Evolutionary conservation across 805 yeast species (phyloP), one percentile per base, ranked within the genome.

Genomic region (Schwanniomyces sp.): DNA sequence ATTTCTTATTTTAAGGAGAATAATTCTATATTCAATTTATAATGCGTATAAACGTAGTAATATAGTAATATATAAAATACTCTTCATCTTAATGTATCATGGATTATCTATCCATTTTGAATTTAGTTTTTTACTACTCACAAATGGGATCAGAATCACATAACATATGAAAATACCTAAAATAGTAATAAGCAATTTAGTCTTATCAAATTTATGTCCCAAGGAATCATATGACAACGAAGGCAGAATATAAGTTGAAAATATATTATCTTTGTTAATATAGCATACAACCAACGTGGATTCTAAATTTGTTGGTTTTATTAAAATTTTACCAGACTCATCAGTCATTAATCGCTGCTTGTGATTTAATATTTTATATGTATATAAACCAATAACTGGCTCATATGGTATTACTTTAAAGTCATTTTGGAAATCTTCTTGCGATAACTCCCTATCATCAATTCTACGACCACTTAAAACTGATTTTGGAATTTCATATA

Each of bases 221-320:
- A 92, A 74, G 43, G 81, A 73, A 67, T 92, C 99, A 66, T 88
- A 91, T 34, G 89, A 88, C 38, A 80, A 80, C 0, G 97, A 88
- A 0, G 98, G 97, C 43, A 86, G 79, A 14, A 87, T 75, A 47
- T 82, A 74, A 0, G 95, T 85, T 59, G 91, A 88, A 69, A 88
- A 91, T 6, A 86, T 63, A 60, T 89, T 95, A 40, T 75, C 65
- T 26, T 58, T 51, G 16, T 86, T 88, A 40, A 82, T 67, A 32
- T 78, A 73, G 51, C 94, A 84, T 0, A 88, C 79, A 16, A 88
- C 74, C 2, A 86, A 75, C 0, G 97, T 91, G 1, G 96, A 88
- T 66, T 92, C 98, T 44, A 91, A 70, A 34, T 80, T 76, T 0
- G 97, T 87, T 2, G 69, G 68, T 46, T 53, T 57, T n/a, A 64